Percentiles rank a stretch among this genome's conserved stretches.
phyloP scores from a whole-genome alignment of 305 asterid species.

The Plantago lanceolata region DNA sequence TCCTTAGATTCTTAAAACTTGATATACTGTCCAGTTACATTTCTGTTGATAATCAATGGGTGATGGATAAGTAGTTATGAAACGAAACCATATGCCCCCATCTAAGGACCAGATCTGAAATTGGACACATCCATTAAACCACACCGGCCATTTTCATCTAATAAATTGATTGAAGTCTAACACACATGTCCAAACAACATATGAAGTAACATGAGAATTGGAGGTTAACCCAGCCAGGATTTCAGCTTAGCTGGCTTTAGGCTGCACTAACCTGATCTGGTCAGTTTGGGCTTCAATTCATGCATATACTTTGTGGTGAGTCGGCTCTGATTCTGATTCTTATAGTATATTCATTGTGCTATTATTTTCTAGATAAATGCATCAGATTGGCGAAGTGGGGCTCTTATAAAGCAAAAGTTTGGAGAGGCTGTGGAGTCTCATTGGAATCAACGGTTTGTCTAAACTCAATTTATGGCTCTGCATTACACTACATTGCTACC shows the following conservation, averaged over 20 bases:
- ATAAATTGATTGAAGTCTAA: background rate
- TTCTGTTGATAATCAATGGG: background rate
- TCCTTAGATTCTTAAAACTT: conserved; percentile 11
- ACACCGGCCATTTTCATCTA: background rate
- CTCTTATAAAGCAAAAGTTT: conserved; percentile 82
- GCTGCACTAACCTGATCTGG: too few relatives aligned
- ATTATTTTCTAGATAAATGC: conserved; percentile 65
- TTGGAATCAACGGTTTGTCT: conserved; percentile 75
- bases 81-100: background rate
- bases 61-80: background rate
- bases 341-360: conserved; percentile 18
- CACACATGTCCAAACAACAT: background rate
- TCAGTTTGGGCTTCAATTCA: too few relatives aligned
- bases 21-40: conserved; percentile 6
- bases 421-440: conserved; percentile 99
- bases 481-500: conserved; percentile 21
- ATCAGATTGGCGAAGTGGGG: conserved; percentile 98
- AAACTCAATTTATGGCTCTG: conserved; percentile 21
- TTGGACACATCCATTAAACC: background rate
- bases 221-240: too few relatives aligned
- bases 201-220: too few relatives aligned
- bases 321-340: conserved; percentile 10
- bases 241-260: too few relatives aligned
- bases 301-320: too few relatives aligned
- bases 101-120: background rate